Conservation (phyloP, 768 basidiomycete species). For the Gloeopeniophorella convolvens region DNA sequence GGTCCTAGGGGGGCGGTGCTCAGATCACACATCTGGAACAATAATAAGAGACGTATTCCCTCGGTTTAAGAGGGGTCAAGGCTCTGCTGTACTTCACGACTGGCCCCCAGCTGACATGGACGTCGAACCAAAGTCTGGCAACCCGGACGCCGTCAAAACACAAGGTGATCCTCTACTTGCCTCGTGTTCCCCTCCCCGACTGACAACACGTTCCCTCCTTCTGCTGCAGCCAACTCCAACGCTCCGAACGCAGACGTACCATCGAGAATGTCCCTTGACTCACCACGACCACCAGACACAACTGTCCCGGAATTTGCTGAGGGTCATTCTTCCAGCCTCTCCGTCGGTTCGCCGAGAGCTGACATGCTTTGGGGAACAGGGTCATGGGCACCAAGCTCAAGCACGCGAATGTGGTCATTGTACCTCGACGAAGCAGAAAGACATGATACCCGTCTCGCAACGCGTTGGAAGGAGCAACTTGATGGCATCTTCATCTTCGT, state of each 20-base stretch:
- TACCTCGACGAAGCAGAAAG: background rate
- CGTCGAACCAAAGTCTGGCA: background rate
- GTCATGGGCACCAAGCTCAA: background rate
- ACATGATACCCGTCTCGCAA: background rate
- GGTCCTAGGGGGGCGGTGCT: too few species aligned
- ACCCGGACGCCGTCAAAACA: background rate
- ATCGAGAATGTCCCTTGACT: background rate
- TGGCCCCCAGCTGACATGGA: background rate
- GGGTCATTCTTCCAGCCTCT: background rate
- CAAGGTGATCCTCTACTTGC: background rate
- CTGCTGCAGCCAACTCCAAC: background rate
- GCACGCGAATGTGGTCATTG: constrained; percentile 5
- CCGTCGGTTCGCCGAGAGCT: background rate
- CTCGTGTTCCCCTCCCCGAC: background rate
- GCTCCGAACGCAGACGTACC: background rate
- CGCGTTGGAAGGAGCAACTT: constrained; percentile 6
- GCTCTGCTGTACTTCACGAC: constrained; percentile 3
- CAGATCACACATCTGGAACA: too few species aligned
- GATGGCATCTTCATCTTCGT: constrained; percentile 5
- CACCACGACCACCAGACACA: background rate
- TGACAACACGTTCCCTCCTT: background rate
- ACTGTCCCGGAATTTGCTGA: background rate
- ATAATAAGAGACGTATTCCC: background rate
- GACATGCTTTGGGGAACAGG: background rate
- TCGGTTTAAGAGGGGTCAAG: background rate